Evolutionary conservation across 2,329 filamentous ascomycete genomes (phyloP).

Genomic region (Neofusicoccum kwambonambiense): DNA sequence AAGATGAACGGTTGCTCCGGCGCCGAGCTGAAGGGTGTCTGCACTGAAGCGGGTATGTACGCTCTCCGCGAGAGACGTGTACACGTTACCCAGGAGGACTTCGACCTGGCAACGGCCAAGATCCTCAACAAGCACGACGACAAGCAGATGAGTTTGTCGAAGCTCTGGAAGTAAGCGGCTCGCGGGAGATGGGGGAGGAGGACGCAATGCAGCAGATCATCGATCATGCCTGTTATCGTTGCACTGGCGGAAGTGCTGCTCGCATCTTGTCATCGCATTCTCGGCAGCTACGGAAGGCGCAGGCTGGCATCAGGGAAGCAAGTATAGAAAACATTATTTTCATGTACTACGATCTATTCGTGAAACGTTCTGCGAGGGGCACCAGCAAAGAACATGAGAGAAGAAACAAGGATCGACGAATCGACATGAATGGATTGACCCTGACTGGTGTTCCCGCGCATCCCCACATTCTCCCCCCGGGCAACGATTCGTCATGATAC

Average conservation of each 20-base stretch:
- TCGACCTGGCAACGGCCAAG: slow-evolving; percentile 97
- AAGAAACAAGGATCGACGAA: slow-evolving; percentile 1
- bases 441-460: neutral
- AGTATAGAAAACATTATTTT: neutral
- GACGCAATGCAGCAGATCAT: neutral
- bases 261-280: neutral
- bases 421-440: neutral
- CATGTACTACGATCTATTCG: neutral
- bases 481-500: neutral
- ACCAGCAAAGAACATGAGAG: neutral
- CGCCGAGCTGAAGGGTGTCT: slow-evolving; percentile 97
- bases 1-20: slow-evolving; percentile 99
- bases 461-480: neutral
- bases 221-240: neutral
- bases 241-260: neutral
- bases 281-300: neutral
- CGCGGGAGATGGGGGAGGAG: neutral
- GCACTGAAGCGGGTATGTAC: slow-evolving; percentile 98
- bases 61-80: slow-evolving; percentile 91
- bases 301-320: neutral
- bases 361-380: neutral
- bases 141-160: slow-evolving; percentile 88
- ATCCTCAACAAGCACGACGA: slow-evolving; percentile 99
- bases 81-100: slow-evolving; percentile 98
- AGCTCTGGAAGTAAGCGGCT: slow-evolving; percentile 70